Evolutionary conservation across 2,329 filamentous ascomycete species (phyloP).

Genomic region (Pseudogymnoascus sp.): DNA sequence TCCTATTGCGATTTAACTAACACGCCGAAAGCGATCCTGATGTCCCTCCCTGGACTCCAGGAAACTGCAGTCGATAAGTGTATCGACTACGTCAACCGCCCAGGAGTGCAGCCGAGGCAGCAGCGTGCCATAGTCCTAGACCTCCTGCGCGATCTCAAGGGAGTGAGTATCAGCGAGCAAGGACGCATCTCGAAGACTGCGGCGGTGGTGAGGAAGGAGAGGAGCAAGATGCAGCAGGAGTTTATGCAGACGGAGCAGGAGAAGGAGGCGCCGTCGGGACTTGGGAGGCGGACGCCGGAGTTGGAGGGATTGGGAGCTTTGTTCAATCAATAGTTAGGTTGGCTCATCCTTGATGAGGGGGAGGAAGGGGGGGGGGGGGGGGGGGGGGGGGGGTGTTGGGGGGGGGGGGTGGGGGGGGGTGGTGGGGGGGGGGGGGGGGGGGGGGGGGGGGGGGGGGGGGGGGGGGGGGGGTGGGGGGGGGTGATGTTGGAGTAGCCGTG

Average conservation of each 20-base stretch:
- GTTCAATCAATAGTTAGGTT: not conserved
- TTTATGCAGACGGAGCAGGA: constrained; percentile 47
- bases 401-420: not conserved
- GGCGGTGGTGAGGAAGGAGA: constrained; percentile 34
- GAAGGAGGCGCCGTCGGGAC: constrained; percentile 3
- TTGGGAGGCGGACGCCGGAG: not conserved
- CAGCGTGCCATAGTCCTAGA: constrained; percentile 78
- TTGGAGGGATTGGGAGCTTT: constrained; percentile 3
- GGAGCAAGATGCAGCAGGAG: constrained; percentile 55
- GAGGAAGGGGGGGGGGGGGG: no score
- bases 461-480: not conserved
- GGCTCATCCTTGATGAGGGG: not conserved
- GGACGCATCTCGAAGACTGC: constrained; percentile 63
- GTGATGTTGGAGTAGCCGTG: not conserved
- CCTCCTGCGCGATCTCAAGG: constrained; percentile 75
- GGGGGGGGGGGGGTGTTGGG: not conserved
- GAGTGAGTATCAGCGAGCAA: constrained; percentile 87
- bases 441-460: not conserved
- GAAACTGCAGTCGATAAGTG: constrained; percentile 57
- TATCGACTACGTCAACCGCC: constrained; percentile 50
- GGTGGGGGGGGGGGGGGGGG: not conserved
- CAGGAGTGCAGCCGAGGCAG: constrained; percentile 55
- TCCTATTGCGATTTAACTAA: constrained; percentile 61
- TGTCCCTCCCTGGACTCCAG: constrained; percentile 70
- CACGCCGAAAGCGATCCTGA: constrained; percentile 67